Conservation (phyloP, 2,329 filamentous ascomycete genomes). For the Leptographium flavum region DNA sequence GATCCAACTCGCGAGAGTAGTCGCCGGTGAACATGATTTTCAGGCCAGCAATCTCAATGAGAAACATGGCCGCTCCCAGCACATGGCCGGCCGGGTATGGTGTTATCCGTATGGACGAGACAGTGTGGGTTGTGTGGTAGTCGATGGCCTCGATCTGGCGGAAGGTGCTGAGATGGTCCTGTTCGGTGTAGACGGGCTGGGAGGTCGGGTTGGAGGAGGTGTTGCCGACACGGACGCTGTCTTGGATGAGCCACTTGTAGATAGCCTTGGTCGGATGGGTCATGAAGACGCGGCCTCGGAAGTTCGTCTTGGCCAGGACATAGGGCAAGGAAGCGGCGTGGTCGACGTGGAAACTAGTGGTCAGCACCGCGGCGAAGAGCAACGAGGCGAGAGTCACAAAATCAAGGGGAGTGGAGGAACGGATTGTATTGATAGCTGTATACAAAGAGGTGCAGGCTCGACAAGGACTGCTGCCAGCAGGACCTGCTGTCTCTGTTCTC, state of each 20-base stretch:
- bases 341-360: constrained; percentile 81
- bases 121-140: constrained; percentile 94
- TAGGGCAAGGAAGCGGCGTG: constrained; percentile 98
- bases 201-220: constrained; percentile 48
- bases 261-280: constrained; percentile 98
- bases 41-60: constrained; percentile 90
- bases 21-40: constrained; percentile 97
- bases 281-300: constrained; percentile 95
- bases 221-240: constrained; percentile 81
- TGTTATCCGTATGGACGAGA: constrained; percentile 91
- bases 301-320: constrained; percentile 94
- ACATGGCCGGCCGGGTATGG: constrained; percentile 96
- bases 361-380: constrained; percentile 6
- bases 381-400: constrained; percentile 1
- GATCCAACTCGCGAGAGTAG: constrained; percentile 89
- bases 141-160: constrained; percentile 94
- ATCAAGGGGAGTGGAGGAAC: background rate
- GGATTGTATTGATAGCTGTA: constrained; percentile 17
- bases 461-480: too few species aligned
- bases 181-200: constrained; percentile 82
- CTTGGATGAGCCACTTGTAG: constrained; percentile 98
- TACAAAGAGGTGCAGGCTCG: constrained; percentile 11
- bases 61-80: constrained; percentile 95
- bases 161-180: constrained; percentile 87
- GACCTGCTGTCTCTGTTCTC: too few species aligned